Evolutionary conservation across 2,329 filamentous ascomycete genomes (phyloP), one percentile per base, ranked within the genome.

Genomic region (Sphaerulina musiva): DNA sequence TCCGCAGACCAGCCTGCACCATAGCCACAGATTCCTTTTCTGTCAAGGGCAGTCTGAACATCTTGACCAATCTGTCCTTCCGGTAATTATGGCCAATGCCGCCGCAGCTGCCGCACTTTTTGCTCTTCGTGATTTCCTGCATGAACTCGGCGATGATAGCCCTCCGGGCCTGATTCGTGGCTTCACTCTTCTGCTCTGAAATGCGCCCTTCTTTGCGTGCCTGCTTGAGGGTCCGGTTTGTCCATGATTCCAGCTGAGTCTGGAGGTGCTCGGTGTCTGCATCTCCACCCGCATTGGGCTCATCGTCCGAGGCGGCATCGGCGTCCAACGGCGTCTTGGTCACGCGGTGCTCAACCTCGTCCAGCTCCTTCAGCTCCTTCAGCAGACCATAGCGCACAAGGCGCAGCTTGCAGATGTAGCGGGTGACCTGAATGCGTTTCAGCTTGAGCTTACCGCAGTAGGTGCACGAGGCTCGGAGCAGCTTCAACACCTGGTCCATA

Each of bases 391-490:
- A 84, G 68, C 93, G 87, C 52, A 97, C 80, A 31, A 98, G 79
- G 46, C 86, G 85, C 48, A 98, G 76, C 72, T 93, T 91, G 77
- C 89, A 96, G 42, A 81, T 75, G 67, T 88, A 93, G 62, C 84
- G 80, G 72, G 92, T 88, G 58, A 95, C 77, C 57, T 89, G 81
- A 50, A 84, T 80, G 46, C 84, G 81, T n/a, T 85, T 78, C 69
- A 96, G 79, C 68, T 87, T 89, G 62, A 98, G 84, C 54, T 85
- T 83, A 68, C 91, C 86, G 73, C 95, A 98, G 74, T 95, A 96
- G 56, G 86, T 80, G 70, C 93, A 98, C 71, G 92, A 87, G 51
- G 89, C 86, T 63, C 90, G 84, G 17, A 98, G 79, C 44, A 98
- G 78, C 43, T 88, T 85, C 59, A 95, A 81, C 49, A 91, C 81